phyloP scores from a whole-genome alignment of 352 stramenopile genomes.

The Globisporangium alternatum region DNA sequence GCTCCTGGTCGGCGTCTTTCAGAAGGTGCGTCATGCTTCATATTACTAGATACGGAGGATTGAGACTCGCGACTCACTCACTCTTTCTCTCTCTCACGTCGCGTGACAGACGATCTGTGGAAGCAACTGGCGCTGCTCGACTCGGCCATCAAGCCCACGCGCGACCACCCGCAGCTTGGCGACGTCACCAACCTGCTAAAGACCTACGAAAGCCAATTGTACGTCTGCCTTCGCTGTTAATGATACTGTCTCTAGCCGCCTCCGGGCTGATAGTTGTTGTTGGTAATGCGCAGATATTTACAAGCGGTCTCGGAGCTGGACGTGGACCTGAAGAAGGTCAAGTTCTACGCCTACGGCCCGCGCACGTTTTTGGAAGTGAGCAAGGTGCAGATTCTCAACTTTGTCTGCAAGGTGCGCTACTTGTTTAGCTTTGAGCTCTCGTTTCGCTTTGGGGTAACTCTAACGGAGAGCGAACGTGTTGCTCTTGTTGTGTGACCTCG shows the following conservation, averaged over 20 bases:
- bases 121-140: slow-evolving; percentile 71
- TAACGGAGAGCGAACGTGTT: background rate
- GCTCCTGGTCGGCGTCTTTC: slow-evolving; percentile 54
- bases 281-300: slow-evolving; percentile 47
- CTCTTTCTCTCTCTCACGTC: background rate
- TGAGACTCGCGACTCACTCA: background rate
- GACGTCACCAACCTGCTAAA: slow-evolving; percentile 73
- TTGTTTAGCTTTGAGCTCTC: background rate
- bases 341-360: slow-evolving; percentile 67
- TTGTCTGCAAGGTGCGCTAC: slow-evolving; percentile 76
- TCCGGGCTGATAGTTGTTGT: background rate
- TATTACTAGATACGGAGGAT: background rate
- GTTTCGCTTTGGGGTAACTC: background rate
- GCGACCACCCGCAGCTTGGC: slow-evolving; percentile 65
- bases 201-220: slow-evolving; percentile 79
- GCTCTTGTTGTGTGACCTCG: background rate
- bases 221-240: slow-evolving; percentile 14
- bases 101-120: slow-evolving; percentile 66
- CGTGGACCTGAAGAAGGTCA: slow-evolving; percentile 72
- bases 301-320: slow-evolving; percentile 67
- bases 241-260: background rate
- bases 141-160: slow-evolving; percentile 48
- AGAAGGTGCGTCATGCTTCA: slow-evolving; percentile 44
- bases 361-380: slow-evolving; percentile 73
- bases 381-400: slow-evolving; percentile 86